Evolutionary conservation across 2,329 filamentous ascomycete species (phyloP), one percentile per base, ranked within the genome.

Genomic region (Fusarium succisae): DNA sequence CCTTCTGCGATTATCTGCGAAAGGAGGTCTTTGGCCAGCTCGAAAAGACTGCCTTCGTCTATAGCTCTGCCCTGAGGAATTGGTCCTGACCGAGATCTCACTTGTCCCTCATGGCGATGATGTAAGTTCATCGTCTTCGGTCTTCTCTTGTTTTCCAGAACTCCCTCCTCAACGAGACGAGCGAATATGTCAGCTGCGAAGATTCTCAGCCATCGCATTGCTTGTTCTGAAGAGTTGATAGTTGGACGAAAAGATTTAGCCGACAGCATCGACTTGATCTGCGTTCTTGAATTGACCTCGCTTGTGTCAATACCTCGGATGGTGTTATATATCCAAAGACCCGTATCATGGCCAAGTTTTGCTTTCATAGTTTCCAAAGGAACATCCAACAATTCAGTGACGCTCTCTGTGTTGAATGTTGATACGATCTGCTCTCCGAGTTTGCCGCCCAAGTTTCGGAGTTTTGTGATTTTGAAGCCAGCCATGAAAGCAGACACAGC

Each of bases 261-360:
- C 4, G 95, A 98, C 20, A 98, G 87, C 95, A 99, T 98, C 22
- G 93, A 96, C 81, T 98, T 98, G 85, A 98, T 98, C 79, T 96
- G 94, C 3, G 95, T 98, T 58, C 96, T 88, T 35, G 94, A 90
- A 79, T 94, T 98, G 74, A 99, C 94, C 82, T 98, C 95, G 77
- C 93, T 96, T 56, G 87, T 86, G 81, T 99, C 96, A 69, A 95
- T 90, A 3, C 96, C 96, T 17, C 96, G 91, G 60, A 98, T 92
- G 17, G 92, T 93, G 62, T 92, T 91, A 83, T 97, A 92, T 17
- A 98, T 86, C 95, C 95, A 98, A 8, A 88, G 86, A 3, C 94
- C 96, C 0, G 93, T 96, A 50, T 97, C 94, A 59, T 96, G 93
- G 8, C 94, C 94, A 24, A 98, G 83, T 77, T 91, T 93, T 44